Base-by-base conservation (phyloP, 257 asterid genomes). In the Henckelia pumila region DNA sequence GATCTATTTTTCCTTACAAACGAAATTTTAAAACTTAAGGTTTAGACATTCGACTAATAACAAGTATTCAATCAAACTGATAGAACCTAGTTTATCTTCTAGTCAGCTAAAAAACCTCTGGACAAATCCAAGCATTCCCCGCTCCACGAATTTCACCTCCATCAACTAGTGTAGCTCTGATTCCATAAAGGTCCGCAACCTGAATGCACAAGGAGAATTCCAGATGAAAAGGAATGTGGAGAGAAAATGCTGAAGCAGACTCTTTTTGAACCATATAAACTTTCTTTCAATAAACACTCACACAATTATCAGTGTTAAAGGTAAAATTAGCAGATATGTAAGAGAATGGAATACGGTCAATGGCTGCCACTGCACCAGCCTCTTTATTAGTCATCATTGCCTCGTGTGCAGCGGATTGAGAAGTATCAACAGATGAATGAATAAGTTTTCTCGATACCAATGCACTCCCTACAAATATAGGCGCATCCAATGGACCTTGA, bases 91-190 rank as follows among this genome's bases (percentile, higher is more conserved):
- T 66, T 32, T 66, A 76, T 69, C 67, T 59, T 66, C 64, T 32
- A 75, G 50, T 73, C 52, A 83, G 78, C 82, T n/a, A 59, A 74
- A 78, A 52, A 72, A 94, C 99, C 99, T 94, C 99, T 62, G 99
- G 99, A 71, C 97, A 94, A 66, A 94, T 94, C 99, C 99, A 94
- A n/a, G 97, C 96, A 83, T 94, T 94, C 61, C 99, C 99, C 5
- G 99, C 99, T 70, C 99, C 99, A 20, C 99, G 97, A 78, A 94
- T 91, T 81, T 94, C 99, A 77, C 99, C 99, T 59, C 99, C 99
- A 85, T 94, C 99, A 75, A 91, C 92, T 68, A 94, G 97, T 75
- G 91, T 88, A 60, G 96, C 97, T 78, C 97, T 85, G 83, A 94
- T 93, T 68, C 99, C 99, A 75, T 93, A 93, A 83, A 93, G 84